Percentiles rank a stretch among this genome's conserved stretches.
Conservation (phyloP, 768 basidiomycete genomes). For the Leccinum aurantiacum region DNA sequence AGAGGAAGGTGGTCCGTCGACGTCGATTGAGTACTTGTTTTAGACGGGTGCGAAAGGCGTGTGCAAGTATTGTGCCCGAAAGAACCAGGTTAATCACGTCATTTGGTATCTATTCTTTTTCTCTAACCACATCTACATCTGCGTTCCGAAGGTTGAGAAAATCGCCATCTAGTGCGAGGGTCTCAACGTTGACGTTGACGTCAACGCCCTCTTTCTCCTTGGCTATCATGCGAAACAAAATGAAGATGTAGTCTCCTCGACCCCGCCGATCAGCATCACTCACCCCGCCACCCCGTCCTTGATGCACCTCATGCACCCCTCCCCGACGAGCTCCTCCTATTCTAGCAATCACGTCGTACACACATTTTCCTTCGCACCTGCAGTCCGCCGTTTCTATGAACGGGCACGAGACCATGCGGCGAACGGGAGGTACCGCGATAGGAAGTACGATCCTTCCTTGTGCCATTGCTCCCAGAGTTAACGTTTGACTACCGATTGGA, state of each 20-base stretch:
- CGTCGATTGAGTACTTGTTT: no score
- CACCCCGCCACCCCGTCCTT: slow-evolving; percentile 34
- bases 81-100: neutral
- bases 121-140: neutral
- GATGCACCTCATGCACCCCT: slow-evolving; percentile 30
- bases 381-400: slow-evolving; percentile 21
- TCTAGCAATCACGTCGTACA: slow-evolving; percentile 19
- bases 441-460: slow-evolving; percentile 20
- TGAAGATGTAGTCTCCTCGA: slow-evolving; percentile 27
- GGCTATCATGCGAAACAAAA: no score
- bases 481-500: neutral
- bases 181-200: no score
- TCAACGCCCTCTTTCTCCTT: no score
- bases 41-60: no score
- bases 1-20: no score
- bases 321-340: slow-evolving; percentile 23
- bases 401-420: slow-evolving; percentile 20
- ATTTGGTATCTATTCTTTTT: neutral
- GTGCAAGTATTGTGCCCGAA: no score
- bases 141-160: no score
- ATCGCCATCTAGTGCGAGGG: no score
- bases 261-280: slow-evolving; percentile 31
- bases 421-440: slow-evolving; percentile 28
- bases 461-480: no score
- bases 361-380: slow-evolving; percentile 9